Evolutionary conservation across 2,329 filamentous ascomycete species (phyloP).

Genomic region (Beauveria sp.): DNA sequence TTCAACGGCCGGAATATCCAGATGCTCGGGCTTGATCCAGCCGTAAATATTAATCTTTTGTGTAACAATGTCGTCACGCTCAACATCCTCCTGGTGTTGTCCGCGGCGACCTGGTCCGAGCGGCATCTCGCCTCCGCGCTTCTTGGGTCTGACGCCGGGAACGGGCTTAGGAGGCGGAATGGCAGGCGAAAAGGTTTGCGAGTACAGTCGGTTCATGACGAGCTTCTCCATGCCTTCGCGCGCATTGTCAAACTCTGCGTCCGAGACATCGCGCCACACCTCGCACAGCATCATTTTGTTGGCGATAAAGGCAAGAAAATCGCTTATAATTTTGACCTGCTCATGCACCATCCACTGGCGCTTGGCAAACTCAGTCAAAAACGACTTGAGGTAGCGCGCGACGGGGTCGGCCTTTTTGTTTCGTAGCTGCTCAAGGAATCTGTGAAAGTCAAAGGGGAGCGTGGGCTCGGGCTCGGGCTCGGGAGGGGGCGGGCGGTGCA

Average conservation of each 20-base stretch:
- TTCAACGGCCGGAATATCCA: constrained; percentile 80
- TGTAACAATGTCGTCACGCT: constrained; percentile 87
- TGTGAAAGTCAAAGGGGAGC: constrained; percentile 92
- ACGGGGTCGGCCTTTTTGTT: constrained; percentile 98
- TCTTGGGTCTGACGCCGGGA: constrained; percentile 58
- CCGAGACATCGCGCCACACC: constrained; percentile 90
- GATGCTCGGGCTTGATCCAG: constrained; percentile 87
- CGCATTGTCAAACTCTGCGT: constrained; percentile 96
- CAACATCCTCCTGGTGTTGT: constrained; percentile 96
- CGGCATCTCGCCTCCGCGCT: constrained; percentile 58
- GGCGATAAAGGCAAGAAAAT: constrained; percentile 92
- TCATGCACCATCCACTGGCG: constrained; percentile 99
- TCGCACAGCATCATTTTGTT: constrained; percentile 98
- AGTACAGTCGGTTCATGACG: constrained; percentile 95
- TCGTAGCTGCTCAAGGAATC: constrained; percentile 89
- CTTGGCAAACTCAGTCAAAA: constrained; percentile 89
- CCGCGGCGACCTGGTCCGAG: constrained; percentile 79
- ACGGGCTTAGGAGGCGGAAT: constrained; percentile 75
- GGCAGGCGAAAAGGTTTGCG: constrained; percentile 90
- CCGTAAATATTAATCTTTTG: constrained; percentile 97
- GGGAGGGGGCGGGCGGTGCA: constrained; percentile 60
- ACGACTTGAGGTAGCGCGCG: constrained; percentile 89
- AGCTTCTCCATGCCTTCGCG: constrained; percentile 99
- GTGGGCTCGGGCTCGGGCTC: constrained; percentile 73
- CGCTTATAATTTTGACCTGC: constrained; percentile 96